Conservation (phyloP, 148 eudicot genomes). For the Rhododendron mucronatum region DNA sequence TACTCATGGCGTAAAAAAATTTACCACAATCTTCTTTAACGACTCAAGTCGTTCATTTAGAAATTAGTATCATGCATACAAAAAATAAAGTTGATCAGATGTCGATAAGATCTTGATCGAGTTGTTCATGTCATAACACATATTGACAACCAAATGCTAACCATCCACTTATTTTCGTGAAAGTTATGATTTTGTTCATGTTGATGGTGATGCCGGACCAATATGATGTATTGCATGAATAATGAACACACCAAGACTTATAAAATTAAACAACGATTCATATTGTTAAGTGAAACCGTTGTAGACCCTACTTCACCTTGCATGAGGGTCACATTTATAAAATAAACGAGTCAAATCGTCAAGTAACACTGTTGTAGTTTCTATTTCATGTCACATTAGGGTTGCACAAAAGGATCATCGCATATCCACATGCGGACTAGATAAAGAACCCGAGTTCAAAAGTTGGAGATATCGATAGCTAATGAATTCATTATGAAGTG, state of each 20-base stretch:
- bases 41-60: too few relatives aligned
- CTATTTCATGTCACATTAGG: neutral
- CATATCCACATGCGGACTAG: neutral
- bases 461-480: neutral
- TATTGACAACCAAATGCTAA: neutral
- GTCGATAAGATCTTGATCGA: neutral
- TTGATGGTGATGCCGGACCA: neutral
- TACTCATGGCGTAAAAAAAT: too few relatives aligned
- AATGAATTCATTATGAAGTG: neutral
- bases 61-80: too few relatives aligned
- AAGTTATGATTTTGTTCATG: neutral
- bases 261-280: too few relatives aligned
- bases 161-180: neutral
- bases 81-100: too few relatives aligned
- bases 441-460: neutral
- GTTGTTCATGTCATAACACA: neutral
- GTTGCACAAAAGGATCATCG: neutral
- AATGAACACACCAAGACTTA: neutral
- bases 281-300: too few relatives aligned
- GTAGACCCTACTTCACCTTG: too few relatives aligned
- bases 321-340: neutral
- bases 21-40: too few relatives aligned
- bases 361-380: too few relatives aligned
- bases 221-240: too few relatives aligned
- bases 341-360: neutral